Conservation (phyloP, 1,284 basidiomycete species). For the Pyrrhoderma noxium region DNA sequence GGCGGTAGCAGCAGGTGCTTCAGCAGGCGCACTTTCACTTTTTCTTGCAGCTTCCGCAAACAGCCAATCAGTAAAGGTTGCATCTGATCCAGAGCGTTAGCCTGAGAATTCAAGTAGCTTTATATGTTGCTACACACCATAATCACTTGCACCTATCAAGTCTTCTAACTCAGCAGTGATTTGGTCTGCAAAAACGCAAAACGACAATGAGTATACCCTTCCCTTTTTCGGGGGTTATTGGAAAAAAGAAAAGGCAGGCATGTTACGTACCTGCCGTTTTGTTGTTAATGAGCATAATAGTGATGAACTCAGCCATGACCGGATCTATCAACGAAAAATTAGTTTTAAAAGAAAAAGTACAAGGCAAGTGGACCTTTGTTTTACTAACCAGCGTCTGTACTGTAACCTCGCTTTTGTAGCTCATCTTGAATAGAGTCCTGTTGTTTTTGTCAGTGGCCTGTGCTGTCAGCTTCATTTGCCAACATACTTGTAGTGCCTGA, state of each 20-base stretch:
- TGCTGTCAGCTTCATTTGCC: background rate
- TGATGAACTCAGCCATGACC: slow-evolving; percentile 89
- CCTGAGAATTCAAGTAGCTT: slow-evolving; percentile 20
- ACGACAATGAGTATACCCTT: background rate
- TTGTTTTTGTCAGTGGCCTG: slow-evolving; percentile 20
- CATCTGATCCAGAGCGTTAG: slow-evolving; percentile 37
- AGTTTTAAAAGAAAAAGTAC: background rate
- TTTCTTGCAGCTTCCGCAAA: slow-evolving; percentile 70
- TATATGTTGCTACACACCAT: slow-evolving; percentile 10
- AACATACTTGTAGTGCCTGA: slow-evolving; percentile 56
- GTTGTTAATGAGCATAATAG: slow-evolving; percentile 88
- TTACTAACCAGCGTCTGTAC: slow-evolving; percentile 63
- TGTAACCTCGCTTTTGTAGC: slow-evolving; percentile 69
- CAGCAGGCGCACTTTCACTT: slow-evolving; percentile 29
- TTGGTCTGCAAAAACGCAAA: slow-evolving; percentile 46
- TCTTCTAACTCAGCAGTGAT: slow-evolving; percentile 78
- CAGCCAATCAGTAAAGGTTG: slow-evolving; percentile 77
- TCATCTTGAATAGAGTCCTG: slow-evolving; percentile 79
- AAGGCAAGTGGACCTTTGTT: slow-evolving; percentile 13
- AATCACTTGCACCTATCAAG: slow-evolving; percentile 51
- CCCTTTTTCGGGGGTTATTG: background rate
- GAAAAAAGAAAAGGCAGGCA: background rate
- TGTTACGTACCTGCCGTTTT: slow-evolving; percentile 59
- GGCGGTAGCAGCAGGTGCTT: slow-evolving; percentile 23
- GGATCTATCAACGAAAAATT: slow-evolving; percentile 42